A percentile compares a stretch with the other conserved stretches of the same genome.
Evolutionary conservation across 495 filamentous ascomycete species (phyloP).

Genomic region (Penicillium flavigenum): DNA sequence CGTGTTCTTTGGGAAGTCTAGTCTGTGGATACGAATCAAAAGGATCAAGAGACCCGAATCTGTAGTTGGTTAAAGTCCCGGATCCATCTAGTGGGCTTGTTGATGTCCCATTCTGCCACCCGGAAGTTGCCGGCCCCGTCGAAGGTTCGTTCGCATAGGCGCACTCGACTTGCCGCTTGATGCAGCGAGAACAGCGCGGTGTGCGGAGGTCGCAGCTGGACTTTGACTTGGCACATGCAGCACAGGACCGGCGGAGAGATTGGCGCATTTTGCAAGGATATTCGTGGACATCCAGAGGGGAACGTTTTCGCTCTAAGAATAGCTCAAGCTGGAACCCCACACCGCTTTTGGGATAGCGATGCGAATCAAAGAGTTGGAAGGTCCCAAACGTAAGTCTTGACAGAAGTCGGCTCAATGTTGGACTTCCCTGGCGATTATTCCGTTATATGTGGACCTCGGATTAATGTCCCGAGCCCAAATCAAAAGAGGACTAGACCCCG

Average conservation of each 20-base stretch:
- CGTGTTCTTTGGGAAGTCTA: slow-evolving; percentile 43
- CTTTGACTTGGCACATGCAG: slow-evolving; percentile 50
- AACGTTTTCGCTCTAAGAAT: neutral
- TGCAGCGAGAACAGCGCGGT: slow-evolving; percentile 51
- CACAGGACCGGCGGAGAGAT: slow-evolving; percentile 51
- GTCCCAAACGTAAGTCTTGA: neutral
- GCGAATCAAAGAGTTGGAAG: neutral
- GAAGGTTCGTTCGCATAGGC: slow-evolving; percentile 50
- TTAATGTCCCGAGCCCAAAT: neutral
- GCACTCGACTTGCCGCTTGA: slow-evolving; percentile 43
- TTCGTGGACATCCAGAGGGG: slow-evolving; percentile 7
- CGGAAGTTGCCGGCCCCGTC: slow-evolving; percentile 24
- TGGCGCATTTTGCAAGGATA: slow-evolving; percentile 36
- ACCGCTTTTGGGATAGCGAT: slow-evolving; percentile 1
- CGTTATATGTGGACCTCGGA: neutral
- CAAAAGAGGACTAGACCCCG: slow-evolving; percentile 30
- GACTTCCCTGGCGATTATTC: neutral
- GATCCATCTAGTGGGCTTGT: slow-evolving; percentile 8
- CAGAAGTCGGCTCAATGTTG: neutral
- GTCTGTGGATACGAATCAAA: slow-evolving; percentile 54
- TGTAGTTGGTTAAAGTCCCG: slow-evolving; percentile 17
- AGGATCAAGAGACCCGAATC: slow-evolving; percentile 42
- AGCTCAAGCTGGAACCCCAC: neutral
- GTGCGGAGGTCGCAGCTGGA: slow-evolving; percentile 49
- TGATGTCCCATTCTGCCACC: slow-evolving; percentile 8